Evolutionary conservation across 1,284 basidiomycete genomes (phyloP), one percentile per base, ranked within the genome.

Genomic region (Caloboletus firmus): DNA sequence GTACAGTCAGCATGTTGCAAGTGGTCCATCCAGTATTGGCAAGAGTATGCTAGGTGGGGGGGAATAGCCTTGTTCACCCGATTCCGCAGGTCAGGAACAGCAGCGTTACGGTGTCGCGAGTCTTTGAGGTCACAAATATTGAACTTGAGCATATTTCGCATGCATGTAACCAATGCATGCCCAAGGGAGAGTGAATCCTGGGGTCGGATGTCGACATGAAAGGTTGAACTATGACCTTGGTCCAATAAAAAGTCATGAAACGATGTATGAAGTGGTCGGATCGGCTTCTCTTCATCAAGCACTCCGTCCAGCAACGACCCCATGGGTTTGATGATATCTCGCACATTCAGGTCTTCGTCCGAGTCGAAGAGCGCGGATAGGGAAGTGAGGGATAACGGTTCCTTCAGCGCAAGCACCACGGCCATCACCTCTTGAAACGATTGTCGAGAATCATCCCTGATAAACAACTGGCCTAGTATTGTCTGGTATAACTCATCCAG

Each of bases 21-120:
- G 22, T 59, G 58, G 13, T 42, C 0, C 45, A 59, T 51, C 57
- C 56, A 58, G 31, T 46, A 57, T 39, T 34, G 50, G 22, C 55
- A 58, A 4, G 56, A 31, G 5, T 58, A 59, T 12, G 32, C 41
- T 1, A 59, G 40, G 3, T 56, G 40, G 3, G 53, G 44, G 0
- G 52, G 44, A 32, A 59, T 52, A 1, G 45, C 20, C 17, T 35
- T 34, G 15, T 35, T 44, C 5, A 58, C 32, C 4, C 15, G 32
- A 12, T 6, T 24, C 0, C 1, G 5, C 12, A 55, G 15, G 7
- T 43, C 34, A 2, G 37, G 34, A 1, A 59, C 4, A 2, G 30
- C 26, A 30, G 24, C 1, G 9, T 58, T 58, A 2, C 0, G 18
- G 2, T 22, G 4, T 13, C 28, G 31, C 1, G 55, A 37, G n/a